These are phyloP conservation scores for Stropharia rugosoannulata DNA, from an alignment of 768 basidiomycete genomes.

Conservation along the genomic window DNA sequence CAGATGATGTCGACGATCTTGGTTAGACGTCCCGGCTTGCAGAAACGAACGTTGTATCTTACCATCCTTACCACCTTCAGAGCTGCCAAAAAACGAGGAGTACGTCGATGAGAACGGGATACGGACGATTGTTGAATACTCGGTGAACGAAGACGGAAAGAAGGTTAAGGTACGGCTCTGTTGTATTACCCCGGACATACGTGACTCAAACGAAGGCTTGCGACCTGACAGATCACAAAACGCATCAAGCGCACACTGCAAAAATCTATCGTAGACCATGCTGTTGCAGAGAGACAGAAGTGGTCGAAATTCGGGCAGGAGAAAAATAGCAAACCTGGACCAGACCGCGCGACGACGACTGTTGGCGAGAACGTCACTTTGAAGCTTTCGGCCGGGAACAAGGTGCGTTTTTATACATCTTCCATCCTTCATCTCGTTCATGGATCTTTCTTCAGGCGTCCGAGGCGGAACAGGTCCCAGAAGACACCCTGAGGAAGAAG, in stretches of 20 bases:
- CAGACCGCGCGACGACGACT: conserved; percentile 91
- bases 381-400: conserved; percentile 58
- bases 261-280: conserved; percentile 91
- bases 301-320: conserved; percentile 96
- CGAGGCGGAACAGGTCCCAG: conserved; percentile 68
- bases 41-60: no score
- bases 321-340: conserved; percentile 82
- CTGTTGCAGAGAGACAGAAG: conserved; percentile 89
- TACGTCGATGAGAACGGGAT: conserved; percentile 85
- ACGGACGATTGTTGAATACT: conserved; percentile 80
- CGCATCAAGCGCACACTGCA: conserved; percentile 84
- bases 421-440: not conserved
- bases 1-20: conserved; percentile 82
- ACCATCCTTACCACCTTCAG: conserved; percentile 18
- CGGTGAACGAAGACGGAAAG: conserved; percentile 88
- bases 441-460: conserved; percentile 35
- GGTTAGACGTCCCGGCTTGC: conserved; percentile 33
- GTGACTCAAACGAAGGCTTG: not conserved
- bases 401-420: conserved; percentile 34
- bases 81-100: conserved; percentile 62
- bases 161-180: conserved; percentile 75
- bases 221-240: conserved; percentile 65
- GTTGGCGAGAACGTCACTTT: conserved; percentile 64
- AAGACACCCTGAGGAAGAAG: conserved; percentile 64
- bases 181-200: not conserved